These are phyloP conservation scores for Amylocarpus encephaloides DNA, from an alignment of 2,329 filamentous ascomycete genomes.

Conservation along the genomic window DNA sequence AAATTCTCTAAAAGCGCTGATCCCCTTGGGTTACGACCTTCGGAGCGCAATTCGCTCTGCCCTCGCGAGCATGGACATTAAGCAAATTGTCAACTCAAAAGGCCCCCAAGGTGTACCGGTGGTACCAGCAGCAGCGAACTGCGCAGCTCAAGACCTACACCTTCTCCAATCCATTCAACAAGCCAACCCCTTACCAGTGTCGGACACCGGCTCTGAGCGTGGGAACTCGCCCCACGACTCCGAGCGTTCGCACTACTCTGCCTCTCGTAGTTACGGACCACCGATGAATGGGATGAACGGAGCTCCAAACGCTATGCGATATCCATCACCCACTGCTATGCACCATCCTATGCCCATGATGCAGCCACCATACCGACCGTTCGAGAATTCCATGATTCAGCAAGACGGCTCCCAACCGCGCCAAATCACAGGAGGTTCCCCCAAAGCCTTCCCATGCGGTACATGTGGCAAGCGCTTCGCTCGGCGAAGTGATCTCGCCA, in stretches of 20 bases:
- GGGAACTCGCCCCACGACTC: slow-evolving; percentile 32
- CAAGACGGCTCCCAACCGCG: slow-evolving; percentile 23
- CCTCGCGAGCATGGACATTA: slow-evolving; percentile 31
- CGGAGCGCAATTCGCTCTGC: neutral
- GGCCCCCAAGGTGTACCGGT: slow-evolving; percentile 27
- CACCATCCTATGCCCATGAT: slow-evolving; percentile 31
- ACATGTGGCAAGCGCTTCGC: slow-evolving; percentile 91
- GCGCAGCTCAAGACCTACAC: slow-evolving; percentile 28
- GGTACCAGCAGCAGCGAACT: slow-evolving; percentile 23
- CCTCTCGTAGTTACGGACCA: slow-evolving; percentile 18
- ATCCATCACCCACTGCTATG: slow-evolving; percentile 33
- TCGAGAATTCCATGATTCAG: slow-evolving; percentile 28
- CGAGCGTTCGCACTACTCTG: slow-evolving; percentile 32
- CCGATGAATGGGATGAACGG: slow-evolving; percentile 30
- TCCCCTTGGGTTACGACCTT: slow-evolving; percentile 5
- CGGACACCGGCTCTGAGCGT: slow-evolving; percentile 31
- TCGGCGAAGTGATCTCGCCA: slow-evolving; percentile 83
- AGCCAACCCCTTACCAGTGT: slow-evolving; percentile 28
- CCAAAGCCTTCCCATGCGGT: slow-evolving; percentile 79
- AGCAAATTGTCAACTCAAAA: slow-evolving; percentile 33
- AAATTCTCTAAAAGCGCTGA: slow-evolving; percentile 21
- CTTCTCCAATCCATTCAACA: slow-evolving; percentile 32
- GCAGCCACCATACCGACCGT: slow-evolving; percentile 29
- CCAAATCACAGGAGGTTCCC: slow-evolving; percentile 22
- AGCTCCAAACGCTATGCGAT: slow-evolving; percentile 27